A percentile compares a stretch with the other conserved stretches of the same genome.
Conservation (phyloP, 2,329 filamentous ascomycete species). For the Colletotrichum ledebouriae region DNA sequence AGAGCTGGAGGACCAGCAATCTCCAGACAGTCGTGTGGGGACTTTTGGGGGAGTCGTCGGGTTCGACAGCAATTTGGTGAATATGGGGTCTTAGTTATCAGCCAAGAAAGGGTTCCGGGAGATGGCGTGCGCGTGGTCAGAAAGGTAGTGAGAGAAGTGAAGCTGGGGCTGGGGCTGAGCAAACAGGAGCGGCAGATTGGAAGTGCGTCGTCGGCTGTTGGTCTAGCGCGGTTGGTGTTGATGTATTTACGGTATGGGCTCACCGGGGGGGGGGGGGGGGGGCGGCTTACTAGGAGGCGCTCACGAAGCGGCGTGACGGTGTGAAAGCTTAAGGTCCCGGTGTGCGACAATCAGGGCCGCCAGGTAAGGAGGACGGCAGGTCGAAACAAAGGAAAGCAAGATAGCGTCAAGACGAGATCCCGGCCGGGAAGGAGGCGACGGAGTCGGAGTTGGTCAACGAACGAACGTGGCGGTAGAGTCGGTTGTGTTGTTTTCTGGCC, state of each 20-base stretch:
- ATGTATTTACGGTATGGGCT: constrained; percentile 21
- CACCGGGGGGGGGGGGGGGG: constrained; percentile 33
- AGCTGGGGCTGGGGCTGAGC: constrained; percentile 17
- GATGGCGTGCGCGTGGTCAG: constrained; percentile 20
- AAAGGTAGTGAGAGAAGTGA: constrained; percentile 19
- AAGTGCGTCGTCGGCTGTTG: constrained; percentile 25
- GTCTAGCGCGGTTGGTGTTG: constrained; percentile 22
- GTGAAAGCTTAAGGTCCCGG: background rate
- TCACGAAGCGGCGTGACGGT: constrained; percentile 33
- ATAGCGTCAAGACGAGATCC: constrained; percentile 27
- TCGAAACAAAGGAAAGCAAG: constrained; percentile 40
- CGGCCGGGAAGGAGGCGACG: constrained; percentile 24
- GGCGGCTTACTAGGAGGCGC: constrained; percentile 40
- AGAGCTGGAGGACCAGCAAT: constrained; percentile 40
- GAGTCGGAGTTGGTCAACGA: constrained; percentile 30
- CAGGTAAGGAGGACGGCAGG: background rate
- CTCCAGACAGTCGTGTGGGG: constrained; percentile 31
- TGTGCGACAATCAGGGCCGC: constrained; percentile 13
- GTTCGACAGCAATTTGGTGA: constrained; percentile 9
- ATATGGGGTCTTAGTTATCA: constrained; percentile 15
- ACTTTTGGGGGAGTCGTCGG: background rate
- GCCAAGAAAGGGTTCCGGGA: constrained; percentile 33
- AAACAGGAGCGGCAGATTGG: constrained; percentile 24
- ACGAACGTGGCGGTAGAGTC: constrained; percentile 28
- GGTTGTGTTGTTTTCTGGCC: background rate